Percentiles rank a stretch among this genome's conserved stretches.
Evolutionary conservation across 108 stramenopile genomes (phyloP).

Genomic region (Phaeodactylum tricornutum): DNA sequence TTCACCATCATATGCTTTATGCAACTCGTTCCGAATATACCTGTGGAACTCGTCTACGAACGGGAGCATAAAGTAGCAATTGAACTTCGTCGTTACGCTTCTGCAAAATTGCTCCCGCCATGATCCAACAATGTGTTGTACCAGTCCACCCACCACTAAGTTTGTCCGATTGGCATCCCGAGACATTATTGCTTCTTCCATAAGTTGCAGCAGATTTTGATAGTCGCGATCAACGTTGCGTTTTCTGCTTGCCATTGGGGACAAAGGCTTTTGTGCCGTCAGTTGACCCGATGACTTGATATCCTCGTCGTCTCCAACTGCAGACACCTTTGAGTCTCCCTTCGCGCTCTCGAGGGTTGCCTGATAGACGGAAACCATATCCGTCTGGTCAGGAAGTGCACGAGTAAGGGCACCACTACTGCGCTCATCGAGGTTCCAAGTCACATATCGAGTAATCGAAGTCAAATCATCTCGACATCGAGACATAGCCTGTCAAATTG

Average conservation of each 20-base stretch:
- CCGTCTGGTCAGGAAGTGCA: constrained; percentile 68
- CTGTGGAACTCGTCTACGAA: constrained; percentile 85
- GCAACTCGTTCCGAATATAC: constrained; percentile 63
- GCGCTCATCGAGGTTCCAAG: constrained; percentile 89
- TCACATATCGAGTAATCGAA: constrained; percentile 84
- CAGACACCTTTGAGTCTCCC: constrained; percentile 12
- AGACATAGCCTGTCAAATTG: constrained; percentile 36
- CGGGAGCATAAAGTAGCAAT: constrained; percentile 89
- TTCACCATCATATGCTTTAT: constrained; percentile 55
- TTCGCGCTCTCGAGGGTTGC: constrained; percentile 20
- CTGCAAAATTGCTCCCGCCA: constrained; percentile 82
- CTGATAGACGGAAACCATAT: constrained; percentile 59
- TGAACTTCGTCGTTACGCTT: constrained; percentile 85
- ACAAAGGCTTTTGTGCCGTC: neutral
- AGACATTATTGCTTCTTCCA: constrained; percentile 78
- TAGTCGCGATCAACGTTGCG: constrained; percentile 47
- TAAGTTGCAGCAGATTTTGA: constrained; percentile 74
- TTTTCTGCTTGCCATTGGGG: constrained; percentile 12
- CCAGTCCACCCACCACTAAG: constrained; percentile 75
- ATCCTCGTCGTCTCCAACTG: constrained; percentile 5
- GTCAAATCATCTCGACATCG: constrained; percentile 81
- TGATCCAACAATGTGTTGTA: constrained; percentile 78
- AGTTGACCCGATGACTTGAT: neutral
- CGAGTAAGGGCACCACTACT: constrained; percentile 69
- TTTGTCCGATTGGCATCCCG: constrained; percentile 73